These are phyloP conservation scores for Priceomyces melissophilus DNA, from an alignment of 805 yeast genomes.

Conservation along the genomic window DNA sequence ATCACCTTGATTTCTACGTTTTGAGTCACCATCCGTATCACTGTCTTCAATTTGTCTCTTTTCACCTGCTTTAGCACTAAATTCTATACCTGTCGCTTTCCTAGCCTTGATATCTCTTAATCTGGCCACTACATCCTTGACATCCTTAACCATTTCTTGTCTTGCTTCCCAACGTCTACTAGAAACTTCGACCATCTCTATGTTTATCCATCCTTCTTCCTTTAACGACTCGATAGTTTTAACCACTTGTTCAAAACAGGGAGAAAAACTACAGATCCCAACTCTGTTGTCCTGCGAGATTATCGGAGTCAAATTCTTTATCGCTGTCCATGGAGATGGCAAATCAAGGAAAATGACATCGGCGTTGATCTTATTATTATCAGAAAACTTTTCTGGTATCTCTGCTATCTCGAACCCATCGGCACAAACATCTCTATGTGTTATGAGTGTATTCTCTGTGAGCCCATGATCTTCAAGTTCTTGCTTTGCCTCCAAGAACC, in stretches of 20 bases:
- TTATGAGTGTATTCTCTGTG: conserved; percentile 53
- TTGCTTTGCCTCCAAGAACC: conserved; percentile 71
- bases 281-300: conserved; percentile 51
- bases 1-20: conserved; percentile 30
- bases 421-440: conserved; percentile 90
- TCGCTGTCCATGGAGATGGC: conserved; percentile 97
- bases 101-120: conserved; percentile 75
- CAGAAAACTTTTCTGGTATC: conserved; percentile 23
- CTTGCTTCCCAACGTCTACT: conserved; percentile 87
- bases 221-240: conserved; percentile 76
- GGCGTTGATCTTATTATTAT: conserved; percentile 45
- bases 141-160: conserved; percentile 77
- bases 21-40: conserved; percentile 16
- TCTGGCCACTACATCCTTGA: conserved; percentile 74
- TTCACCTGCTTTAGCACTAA: conserved; percentile 30
- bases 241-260: conserved; percentile 95
- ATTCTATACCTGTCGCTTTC: conserved; percentile 59
- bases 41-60: conserved; percentile 22
- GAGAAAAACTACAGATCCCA: conserved; percentile 91
- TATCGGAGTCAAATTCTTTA: conserved; percentile 65
- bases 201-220: conserved; percentile 73
- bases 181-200: conserved; percentile 90
- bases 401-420: conserved; percentile 66
- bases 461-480: conserved; percentile 79
- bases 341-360: conserved; percentile 82